These are phyloP conservation scores for Debaryomyces maramus DNA, from an alignment of 805 yeast genomes.

Conservation along the genomic window DNA sequence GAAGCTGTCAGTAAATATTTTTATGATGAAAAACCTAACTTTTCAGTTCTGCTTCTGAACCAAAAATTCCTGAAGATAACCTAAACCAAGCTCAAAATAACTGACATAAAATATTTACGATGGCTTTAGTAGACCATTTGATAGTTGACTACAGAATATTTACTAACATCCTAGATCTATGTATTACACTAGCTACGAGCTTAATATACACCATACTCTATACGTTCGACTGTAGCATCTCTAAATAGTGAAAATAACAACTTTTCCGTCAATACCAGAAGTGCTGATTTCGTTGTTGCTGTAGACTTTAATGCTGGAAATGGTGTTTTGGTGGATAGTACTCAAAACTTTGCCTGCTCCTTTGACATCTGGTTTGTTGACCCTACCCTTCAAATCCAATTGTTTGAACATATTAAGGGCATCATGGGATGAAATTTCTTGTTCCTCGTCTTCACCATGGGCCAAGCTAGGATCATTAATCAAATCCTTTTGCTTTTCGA, in stretches of 20 bases:
- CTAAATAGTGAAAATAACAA: constrained; percentile 62
- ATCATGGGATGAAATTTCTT: constrained; percentile 64
- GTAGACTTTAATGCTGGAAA: constrained; percentile 60
- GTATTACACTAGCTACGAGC: background rate
- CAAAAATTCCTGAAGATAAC: constrained; percentile 70
- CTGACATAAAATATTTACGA: background rate
- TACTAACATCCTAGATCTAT: constrained; percentile 1
- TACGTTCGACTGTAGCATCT: background rate
- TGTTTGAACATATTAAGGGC: constrained; percentile 94
- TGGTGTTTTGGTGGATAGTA: constrained; percentile 90
- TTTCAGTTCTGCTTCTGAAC: constrained; percentile 99
- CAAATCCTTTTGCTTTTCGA: constrained; percentile 51
- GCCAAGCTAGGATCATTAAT: constrained; percentile 40
- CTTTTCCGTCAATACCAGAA: constrained; percentile 88
- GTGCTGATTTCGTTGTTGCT: constrained; percentile 51
- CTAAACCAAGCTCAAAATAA: constrained; percentile 57
- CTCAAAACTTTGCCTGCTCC: constrained; percentile 46
- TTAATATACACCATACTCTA: background rate
- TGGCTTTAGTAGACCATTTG: too few species aligned
- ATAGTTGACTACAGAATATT: background rate
- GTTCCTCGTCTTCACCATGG: constrained; percentile 42
- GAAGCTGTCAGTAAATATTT: constrained; percentile 15
- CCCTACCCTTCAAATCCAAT: constrained; percentile 90
- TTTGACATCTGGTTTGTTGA: constrained; percentile 36
- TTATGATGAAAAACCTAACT: constrained; percentile 59